These are phyloP conservation scores for Aspergillus leporis DNA, from an alignment of 495 filamentous ascomycete species.

Conservation along the genomic window DNA sequence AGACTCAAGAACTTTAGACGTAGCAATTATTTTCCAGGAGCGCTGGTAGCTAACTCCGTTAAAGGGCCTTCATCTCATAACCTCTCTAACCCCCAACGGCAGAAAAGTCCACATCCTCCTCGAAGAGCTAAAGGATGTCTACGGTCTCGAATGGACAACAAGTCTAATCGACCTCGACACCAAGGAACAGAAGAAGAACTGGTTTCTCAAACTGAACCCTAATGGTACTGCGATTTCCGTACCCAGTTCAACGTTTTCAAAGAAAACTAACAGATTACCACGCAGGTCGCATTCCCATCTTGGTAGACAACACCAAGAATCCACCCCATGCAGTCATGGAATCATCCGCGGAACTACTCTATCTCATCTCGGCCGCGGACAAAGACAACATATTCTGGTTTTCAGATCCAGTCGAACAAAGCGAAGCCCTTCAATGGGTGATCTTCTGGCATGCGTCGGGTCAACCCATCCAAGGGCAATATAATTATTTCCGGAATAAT, in stretches of 20 bases:
- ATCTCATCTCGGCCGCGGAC: background rate
- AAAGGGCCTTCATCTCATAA: conserved; percentile 6
- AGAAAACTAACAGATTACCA: background rate
- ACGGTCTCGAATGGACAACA: conserved; percentile 53
- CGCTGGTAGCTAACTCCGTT: background rate
- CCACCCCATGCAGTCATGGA: conserved; percentile 4
- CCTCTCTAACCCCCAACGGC: conserved; percentile 5
- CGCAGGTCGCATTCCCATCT: conserved; percentile 5
- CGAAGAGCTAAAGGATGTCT: conserved; percentile 32
- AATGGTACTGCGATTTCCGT: conserved; percentile 38
- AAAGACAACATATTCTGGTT: conserved; percentile 31
- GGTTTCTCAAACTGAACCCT: conserved; percentile 50
- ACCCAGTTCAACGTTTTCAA: background rate
- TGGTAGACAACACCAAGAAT: background rate
- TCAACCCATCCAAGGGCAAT: conserved; percentile 31
- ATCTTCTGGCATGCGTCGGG: conserved; percentile 42
- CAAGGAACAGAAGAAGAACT: conserved; percentile 60
- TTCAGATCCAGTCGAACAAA: conserved; percentile 29
- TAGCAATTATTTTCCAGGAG: no score
- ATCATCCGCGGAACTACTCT: conserved; percentile 3
- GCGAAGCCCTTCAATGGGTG: conserved; percentile 27
- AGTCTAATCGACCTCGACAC: conserved; percentile 54
- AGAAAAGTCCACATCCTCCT: conserved; percentile 15
- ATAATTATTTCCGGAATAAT: conserved; percentile 28
- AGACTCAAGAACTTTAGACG: background rate